These are phyloP conservation scores for Bruguiera hainesii DNA, from an alignment of 441 rosid genomes.

Conservation along the genomic window DNA sequence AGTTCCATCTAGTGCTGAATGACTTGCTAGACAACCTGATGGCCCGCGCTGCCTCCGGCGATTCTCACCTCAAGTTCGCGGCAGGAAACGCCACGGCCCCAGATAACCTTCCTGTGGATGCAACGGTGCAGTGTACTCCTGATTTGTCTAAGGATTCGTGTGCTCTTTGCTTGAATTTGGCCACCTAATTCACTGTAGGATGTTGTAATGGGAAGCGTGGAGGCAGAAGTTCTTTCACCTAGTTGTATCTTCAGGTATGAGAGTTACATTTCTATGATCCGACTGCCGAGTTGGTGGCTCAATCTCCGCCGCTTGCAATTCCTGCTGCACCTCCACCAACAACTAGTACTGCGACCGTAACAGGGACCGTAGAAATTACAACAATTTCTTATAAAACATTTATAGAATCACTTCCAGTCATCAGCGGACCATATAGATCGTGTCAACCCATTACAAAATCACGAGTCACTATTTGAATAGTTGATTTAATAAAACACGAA, in stretches of 20 bases:
- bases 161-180: constrained; percentile 22
- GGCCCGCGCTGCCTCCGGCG: constrained; percentile 29
- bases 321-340: background rate
- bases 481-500: too few relatives aligned
- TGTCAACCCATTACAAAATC: too few relatives aligned
- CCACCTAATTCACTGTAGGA: background rate
- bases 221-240: constrained; percentile 32
- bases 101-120: constrained; percentile 20
- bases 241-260: constrained; percentile 44
- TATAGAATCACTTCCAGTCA: too few relatives aligned
- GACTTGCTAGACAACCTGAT: constrained; percentile 21
- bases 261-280: constrained; percentile 23
- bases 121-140: constrained; percentile 38
- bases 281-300: constrained; percentile 7
- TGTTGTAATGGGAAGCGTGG: constrained; percentile 30
- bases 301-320: constrained; percentile 17
- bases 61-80: constrained; percentile 30
- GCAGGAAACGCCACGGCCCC: constrained; percentile 14
- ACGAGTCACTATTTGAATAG: too few relatives aligned
- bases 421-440: too few relatives aligned
- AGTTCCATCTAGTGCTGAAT: constrained; percentile 18
- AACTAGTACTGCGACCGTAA: background rate
- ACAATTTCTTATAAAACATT: too few relatives aligned
- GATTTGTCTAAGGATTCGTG: constrained; percentile 38
- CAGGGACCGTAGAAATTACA: too few relatives aligned